Conservation (phyloP, 805 yeast genomes). For the Ogataea haglerorum region DNA sequence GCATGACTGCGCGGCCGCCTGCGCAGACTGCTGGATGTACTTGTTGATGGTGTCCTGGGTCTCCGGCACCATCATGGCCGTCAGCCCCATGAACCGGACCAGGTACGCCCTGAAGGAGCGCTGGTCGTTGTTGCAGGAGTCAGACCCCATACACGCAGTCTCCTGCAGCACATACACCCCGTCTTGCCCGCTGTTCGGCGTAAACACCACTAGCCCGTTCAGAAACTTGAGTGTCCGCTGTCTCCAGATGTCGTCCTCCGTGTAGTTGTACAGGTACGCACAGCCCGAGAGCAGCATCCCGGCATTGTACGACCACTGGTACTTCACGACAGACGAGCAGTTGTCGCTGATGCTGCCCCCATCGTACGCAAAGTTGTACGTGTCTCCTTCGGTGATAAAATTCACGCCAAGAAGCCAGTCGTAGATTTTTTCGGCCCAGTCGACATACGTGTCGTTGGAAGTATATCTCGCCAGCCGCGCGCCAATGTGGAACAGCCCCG, state of each 20-base stretch:
- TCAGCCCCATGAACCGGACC: conserved; percentile 67
- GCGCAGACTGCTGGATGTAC: conserved; percentile 48
- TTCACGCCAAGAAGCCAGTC: conserved; percentile 67
- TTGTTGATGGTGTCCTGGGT: conserved; percentile 37
- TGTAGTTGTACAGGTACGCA: conserved; percentile 75
- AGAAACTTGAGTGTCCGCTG: conserved; percentile 55
- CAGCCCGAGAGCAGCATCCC: conserved; percentile 77
- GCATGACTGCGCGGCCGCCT: conserved; percentile 68
- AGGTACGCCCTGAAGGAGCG: conserved; percentile 88
- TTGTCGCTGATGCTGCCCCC: conserved; percentile 60
- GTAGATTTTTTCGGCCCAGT: conserved; percentile 72
- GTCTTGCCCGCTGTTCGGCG: conserved; percentile 36
- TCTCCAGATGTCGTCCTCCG: conserved; percentile 65
- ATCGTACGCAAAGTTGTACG: conserved; percentile 56
- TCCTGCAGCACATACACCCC: conserved; percentile 58
- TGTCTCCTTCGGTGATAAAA: conserved; percentile 41
- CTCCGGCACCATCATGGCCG: conserved; percentile 68
- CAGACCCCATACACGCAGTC: conserved; percentile 70
- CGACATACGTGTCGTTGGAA: conserved; percentile 65
- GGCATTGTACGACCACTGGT: conserved; percentile 85
- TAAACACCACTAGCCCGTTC: conserved; percentile 54
- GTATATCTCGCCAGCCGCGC: conserved; percentile 86
- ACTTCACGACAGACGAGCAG: conserved; percentile 56
- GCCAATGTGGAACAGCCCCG: conserved; percentile 80
- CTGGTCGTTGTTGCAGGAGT: conserved; percentile 79